These are phyloP conservation scores for Pisolithus tinctorius DNA, from an alignment of 768 basidiomycete species.

Conservation along the genomic window DNA sequence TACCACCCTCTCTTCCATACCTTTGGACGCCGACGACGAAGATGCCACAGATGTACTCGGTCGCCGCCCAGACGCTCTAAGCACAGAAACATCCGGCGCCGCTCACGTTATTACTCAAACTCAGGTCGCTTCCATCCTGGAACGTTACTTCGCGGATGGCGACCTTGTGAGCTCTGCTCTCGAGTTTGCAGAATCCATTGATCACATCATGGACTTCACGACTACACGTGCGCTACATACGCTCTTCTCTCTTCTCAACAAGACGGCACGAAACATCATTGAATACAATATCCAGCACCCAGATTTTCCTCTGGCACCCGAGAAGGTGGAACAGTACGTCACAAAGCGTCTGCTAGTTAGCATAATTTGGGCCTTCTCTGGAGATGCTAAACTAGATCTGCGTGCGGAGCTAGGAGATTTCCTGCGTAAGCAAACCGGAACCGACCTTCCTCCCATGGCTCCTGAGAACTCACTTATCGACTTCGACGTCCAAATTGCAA, in stretches of 20 bases:
- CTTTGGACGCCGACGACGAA: conserved; percentile 89
- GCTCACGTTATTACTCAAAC: conserved; percentile 69
- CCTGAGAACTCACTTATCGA: conserved; percentile 86
- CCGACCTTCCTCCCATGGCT: conserved; percentile 76
- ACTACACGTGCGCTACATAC: conserved; percentile 87
- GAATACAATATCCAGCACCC: conserved; percentile 94
- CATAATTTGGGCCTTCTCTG: conserved; percentile 97
- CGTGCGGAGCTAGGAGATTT: conserved; percentile 88
- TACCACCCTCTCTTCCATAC: conserved; percentile 59
- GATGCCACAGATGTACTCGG: conserved; percentile 54
- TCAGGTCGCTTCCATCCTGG: conserved; percentile 65
- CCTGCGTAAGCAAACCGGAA: conserved; percentile 75
- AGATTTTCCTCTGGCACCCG: conserved; percentile 84
- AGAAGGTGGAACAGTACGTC: conserved; percentile 87
- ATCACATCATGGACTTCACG: conserved; percentile 99
- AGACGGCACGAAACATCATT: conserved; percentile 86
- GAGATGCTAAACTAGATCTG: conserved; percentile 87
- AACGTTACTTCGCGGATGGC: conserved; percentile 75
- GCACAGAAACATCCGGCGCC: conserved; percentile 44
- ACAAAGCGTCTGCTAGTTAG: conserved; percentile 83
- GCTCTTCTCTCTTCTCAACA: conserved; percentile 95
- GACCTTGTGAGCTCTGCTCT: conserved; percentile 80
- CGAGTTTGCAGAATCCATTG: conserved; percentile 72
- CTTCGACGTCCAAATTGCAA: conserved; percentile 84
- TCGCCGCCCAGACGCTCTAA: conserved; percentile 46